Evolutionary conservation across 768 basidiomycete genomes (phyloP).

Genomic region (Clitopilus passeckerianus): DNA sequence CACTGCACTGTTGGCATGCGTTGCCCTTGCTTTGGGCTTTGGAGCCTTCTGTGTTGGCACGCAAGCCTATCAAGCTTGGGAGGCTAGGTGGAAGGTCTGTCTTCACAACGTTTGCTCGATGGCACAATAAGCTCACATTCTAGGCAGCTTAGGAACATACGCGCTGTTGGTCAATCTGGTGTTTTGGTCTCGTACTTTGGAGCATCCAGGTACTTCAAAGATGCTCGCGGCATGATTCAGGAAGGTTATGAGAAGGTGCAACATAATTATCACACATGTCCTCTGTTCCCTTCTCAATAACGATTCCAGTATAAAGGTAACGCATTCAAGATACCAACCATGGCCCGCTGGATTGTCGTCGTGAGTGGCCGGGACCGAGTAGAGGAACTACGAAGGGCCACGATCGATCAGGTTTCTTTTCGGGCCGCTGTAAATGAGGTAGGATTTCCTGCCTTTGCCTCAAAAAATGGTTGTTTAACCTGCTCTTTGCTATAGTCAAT

Average conservation of each 20-base stretch:
- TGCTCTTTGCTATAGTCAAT: constrained; percentile 20
- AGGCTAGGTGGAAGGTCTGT: not conserved
- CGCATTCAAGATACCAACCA: constrained; percentile 35
- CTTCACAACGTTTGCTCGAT: not conserved
- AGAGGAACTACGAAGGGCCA: constrained; percentile 41
- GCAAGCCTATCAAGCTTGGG: not conserved
- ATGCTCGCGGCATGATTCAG: constrained; percentile 19
- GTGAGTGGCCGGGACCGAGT: constrained; percentile 34
- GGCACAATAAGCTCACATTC: not conserved
- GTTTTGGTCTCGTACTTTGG: constrained; percentile 24
- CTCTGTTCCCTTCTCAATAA: too few species aligned
- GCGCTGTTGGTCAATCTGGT: constrained; percentile 24
- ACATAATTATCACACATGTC: too few species aligned
- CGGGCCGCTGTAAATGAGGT: constrained; percentile 22
- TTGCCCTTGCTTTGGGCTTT: not conserved
- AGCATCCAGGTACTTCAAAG: constrained; percentile 16
- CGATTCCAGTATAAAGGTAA: too few species aligned
- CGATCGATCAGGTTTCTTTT: constrained; percentile 24
- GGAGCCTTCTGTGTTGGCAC: not conserved
- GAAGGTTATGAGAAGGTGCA: constrained; percentile 27
- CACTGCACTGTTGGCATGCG: too few species aligned
- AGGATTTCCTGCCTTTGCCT: not conserved
- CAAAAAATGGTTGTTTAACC: too few species aligned
- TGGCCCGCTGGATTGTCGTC: constrained; percentile 40
- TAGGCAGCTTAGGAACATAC: constrained; percentile 18